Evolutionary conservation across 1,284 basidiomycete genomes (phyloP).

Genomic region (Tylopilus sp.): DNA sequence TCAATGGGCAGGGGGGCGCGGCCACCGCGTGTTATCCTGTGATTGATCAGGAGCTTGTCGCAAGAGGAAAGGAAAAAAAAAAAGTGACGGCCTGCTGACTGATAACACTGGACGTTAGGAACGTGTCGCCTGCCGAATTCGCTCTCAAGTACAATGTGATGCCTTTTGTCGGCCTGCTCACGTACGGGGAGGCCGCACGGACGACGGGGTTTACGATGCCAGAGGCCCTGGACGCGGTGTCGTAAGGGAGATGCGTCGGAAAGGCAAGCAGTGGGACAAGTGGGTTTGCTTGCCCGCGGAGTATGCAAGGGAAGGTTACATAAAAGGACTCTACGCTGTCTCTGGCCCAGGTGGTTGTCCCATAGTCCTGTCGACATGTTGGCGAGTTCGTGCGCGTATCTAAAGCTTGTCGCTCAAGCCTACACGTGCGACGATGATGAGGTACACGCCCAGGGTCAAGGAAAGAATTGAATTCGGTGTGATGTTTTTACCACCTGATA

Average conservation of each 20-base stretch:
- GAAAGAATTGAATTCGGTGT: constrained; percentile 8
- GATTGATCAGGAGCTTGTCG: constrained; percentile 19
- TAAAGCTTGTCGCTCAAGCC: constrained; percentile 24
- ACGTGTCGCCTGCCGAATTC: constrained; percentile 64
- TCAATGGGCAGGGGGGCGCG: constrained; percentile 10
- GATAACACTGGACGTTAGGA: constrained; percentile 42
- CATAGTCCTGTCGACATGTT: constrained; percentile 5
- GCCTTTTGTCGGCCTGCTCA: constrained; percentile 82
- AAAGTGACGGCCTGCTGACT: constrained; percentile 1
- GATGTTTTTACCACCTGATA: constrained; percentile 1
- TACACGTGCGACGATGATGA: constrained; percentile 9
- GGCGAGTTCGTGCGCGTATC: constrained; percentile 1
- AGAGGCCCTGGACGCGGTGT: constrained; percentile 37
- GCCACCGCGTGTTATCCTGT: constrained; percentile 21
- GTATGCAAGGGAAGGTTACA: constrained; percentile 13
- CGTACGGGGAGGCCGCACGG: constrained; percentile 70
- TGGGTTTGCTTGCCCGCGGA: constrained; percentile 17
- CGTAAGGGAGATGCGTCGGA: constrained; percentile 12
- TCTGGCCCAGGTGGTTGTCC: no score
- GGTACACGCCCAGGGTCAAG: constrained; percentile 7
- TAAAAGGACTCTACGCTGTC: constrained; percentile 13
- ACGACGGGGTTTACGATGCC: constrained; percentile 57
- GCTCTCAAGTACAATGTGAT: constrained; percentile 85
- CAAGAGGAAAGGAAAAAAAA: neutral
- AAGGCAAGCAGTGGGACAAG: constrained; percentile 1